phyloP scores from a whole-genome alignment of 2,329 filamentous ascomycete species.

The Graphilbum fragrans region DNA sequence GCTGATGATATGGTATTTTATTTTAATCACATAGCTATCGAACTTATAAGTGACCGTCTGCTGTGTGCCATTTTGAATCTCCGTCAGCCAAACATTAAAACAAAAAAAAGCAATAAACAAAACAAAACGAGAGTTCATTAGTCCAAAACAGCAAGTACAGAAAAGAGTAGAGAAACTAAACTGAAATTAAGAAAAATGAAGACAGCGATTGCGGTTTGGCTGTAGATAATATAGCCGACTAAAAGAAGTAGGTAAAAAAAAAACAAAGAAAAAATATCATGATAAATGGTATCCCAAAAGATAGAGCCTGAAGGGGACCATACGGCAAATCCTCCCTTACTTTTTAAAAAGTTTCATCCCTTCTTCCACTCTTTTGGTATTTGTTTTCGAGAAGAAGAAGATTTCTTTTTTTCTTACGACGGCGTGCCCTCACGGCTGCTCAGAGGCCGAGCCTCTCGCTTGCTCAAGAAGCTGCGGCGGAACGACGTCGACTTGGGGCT shows the following conservation, averaged over 20 bases:
- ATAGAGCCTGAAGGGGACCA: neutral
- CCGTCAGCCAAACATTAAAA: no score
- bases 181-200: neutral
- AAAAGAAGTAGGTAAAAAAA: neutral
- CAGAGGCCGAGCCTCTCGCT: constrained; percentile 29
- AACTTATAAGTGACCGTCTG: no score
- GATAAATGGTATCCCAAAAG: constrained; percentile 1
- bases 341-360: neutral
- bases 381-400: neutral
- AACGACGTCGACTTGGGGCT: constrained; percentile 31
- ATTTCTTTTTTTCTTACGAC: constrained; percentile 5
- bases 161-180: neutral
- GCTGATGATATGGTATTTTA: no score
- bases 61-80: no score
- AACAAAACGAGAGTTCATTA: no score
- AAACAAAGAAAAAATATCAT: constrained; percentile 1
- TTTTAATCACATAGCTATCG: no score
- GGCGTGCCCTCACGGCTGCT: constrained; percentile 32
- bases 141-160: no score
- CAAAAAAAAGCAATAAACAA: no score
- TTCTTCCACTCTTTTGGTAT: neutral
- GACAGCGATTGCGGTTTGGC: neutral
- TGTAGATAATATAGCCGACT: neutral
- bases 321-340: neutral
- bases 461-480: constrained; percentile 43